Conservation (phyloP, 345 rosid species). For the Aquilaria sinensis region DNA sequence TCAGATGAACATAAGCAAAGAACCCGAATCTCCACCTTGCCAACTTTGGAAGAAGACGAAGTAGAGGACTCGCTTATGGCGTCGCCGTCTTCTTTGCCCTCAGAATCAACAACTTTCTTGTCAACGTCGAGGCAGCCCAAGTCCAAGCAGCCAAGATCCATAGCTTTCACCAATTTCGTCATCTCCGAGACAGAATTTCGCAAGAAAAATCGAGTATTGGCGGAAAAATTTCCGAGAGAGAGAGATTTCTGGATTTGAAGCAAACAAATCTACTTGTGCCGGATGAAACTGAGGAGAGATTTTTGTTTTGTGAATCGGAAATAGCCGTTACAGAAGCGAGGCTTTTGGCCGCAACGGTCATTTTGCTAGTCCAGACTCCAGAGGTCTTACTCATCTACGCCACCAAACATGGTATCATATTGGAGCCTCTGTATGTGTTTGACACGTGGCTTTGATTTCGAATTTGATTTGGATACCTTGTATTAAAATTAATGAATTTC, state of each 20-base stretch:
- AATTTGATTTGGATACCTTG: no score
- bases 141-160: conserved; percentile 78
- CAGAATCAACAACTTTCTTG: conserved; percentile 23
- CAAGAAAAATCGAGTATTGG: not conserved
- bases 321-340: conserved; percentile 25
- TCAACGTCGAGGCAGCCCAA: conserved; percentile 45
- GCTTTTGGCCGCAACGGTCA: conserved; percentile 17
- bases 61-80: conserved; percentile 19
- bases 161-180: conserved; percentile 11
- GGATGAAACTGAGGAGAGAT: no score
- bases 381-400: no score
- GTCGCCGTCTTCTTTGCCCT: conserved; percentile 19
- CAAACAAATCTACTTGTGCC: not conserved
- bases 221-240: not conserved
- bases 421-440: no score
- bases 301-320: conserved; percentile 7
- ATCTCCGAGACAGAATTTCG: not conserved
- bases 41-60: conserved; percentile 35
- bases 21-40: conserved; percentile 34
- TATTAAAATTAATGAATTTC: no score
- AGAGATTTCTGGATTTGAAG: not conserved
- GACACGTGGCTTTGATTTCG: no score
- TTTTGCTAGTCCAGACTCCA: not conserved
- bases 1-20: conserved; percentile 10
- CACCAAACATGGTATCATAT: no score